Conservation (phyloP, 352 stramenopile genomes). For the Peronospora farinosa region DNA sequence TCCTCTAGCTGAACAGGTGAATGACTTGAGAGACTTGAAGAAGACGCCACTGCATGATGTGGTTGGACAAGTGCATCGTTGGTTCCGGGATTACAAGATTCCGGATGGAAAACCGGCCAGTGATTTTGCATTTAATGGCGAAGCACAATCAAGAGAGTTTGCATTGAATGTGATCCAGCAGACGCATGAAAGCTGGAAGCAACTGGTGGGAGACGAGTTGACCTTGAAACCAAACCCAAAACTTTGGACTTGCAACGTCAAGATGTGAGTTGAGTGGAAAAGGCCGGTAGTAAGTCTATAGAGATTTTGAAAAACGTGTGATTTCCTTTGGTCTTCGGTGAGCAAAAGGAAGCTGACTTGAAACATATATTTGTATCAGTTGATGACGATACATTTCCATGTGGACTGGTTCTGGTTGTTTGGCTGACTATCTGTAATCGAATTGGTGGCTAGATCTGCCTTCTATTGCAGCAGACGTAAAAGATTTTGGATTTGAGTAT, state of each 20-base stretch:
- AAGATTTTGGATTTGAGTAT: too few relatives aligned
- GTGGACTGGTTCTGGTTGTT: too few relatives aligned
- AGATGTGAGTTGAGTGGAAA: background rate
- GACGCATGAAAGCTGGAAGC: constrained; percentile 85
- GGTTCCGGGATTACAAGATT: constrained; percentile 99
- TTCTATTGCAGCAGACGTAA: too few relatives aligned
- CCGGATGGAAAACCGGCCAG: constrained; percentile 98
- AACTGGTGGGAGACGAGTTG: constrained; percentile 56
- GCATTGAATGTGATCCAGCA: constrained; percentile 88
- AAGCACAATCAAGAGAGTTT: constrained; percentile 81
- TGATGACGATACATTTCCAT: too few relatives aligned
- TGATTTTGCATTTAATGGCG: constrained; percentile 96
- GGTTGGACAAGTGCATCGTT: constrained; percentile 80
- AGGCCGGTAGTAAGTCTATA: too few relatives aligned
- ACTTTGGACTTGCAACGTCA: constrained; percentile 49
- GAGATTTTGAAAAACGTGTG: too few relatives aligned
- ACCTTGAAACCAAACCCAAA: constrained; percentile 30
- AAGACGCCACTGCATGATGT: constrained; percentile 69
- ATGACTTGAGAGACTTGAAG: constrained; percentile 88
- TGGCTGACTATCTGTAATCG: too few relatives aligned
- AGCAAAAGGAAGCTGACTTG: too few relatives aligned
- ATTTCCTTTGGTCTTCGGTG: too few relatives aligned
- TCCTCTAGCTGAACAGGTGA: constrained; percentile 90
- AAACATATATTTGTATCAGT: too few relatives aligned
- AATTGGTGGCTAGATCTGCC: too few relatives aligned